Percentiles rank a stretch among this genome's conserved stretches.
These are phyloP conservation scores for Talaromyces sp. DNA, from an alignment of 2,329 filamentous ascomycete genomes.

Conservation along the genomic window DNA sequence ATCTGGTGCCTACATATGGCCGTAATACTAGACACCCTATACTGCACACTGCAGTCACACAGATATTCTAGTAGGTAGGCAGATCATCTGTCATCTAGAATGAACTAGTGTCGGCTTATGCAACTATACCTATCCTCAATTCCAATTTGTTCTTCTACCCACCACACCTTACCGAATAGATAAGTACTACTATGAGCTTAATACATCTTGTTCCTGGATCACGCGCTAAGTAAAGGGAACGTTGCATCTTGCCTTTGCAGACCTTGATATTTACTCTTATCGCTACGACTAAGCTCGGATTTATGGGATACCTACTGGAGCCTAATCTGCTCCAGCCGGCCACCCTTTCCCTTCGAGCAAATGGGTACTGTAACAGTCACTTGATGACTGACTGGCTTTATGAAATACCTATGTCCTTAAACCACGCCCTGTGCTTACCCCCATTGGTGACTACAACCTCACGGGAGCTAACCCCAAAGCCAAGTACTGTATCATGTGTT, in stretches of 20 bases:
- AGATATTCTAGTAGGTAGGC: not conserved
- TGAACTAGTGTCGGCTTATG: not conserved
- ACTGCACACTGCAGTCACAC: not conserved
- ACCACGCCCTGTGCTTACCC: not conserved
- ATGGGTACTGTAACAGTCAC: not conserved
- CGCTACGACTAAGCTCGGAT: not conserved
- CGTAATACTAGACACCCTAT: not conserved
- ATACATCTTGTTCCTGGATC: not conserved
- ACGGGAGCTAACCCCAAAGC: not conserved
- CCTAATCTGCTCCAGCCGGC: too few relatives aligned
- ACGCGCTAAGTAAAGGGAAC: not conserved
- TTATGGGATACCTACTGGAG: too few relatives aligned
- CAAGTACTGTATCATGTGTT: conserved; percentile 4
- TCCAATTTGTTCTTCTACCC: not conserved
- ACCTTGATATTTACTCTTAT: not conserved
- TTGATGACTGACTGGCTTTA: not conserved
- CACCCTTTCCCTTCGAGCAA: not conserved
- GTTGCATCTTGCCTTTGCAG: conserved; percentile 2
- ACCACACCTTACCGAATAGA: not conserved
- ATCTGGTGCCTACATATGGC: not conserved
- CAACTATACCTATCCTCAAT: not conserved
- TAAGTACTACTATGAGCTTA: not conserved
- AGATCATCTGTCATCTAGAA: not conserved
- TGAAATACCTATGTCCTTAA: not conserved
- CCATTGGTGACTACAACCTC: conserved; percentile 4